These are phyloP conservation scores for Calonectria pseudoturangicola DNA, from an alignment of 2,329 filamentous ascomycete species.

Conservation along the genomic window DNA sequence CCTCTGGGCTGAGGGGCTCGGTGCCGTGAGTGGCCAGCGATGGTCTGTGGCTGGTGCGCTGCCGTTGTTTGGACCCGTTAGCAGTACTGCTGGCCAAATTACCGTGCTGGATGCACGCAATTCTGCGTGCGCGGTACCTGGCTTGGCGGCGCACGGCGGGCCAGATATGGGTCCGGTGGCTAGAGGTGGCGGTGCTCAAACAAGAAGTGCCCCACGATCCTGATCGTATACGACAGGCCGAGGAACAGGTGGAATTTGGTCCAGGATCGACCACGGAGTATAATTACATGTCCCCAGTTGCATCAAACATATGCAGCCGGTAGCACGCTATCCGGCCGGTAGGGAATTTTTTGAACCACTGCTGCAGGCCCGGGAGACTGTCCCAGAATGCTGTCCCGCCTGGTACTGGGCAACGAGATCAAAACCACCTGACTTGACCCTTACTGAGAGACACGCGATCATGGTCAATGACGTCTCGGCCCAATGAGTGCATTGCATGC, in stretches of 20 bases:
- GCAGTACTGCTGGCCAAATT: slow-evolving; percentile 12
- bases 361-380: not conserved
- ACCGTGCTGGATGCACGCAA: slow-evolving; percentile 9
- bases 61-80: slow-evolving; percentile 8
- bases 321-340: not conserved
- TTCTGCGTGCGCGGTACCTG: slow-evolving; percentile 9
- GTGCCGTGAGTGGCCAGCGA: slow-evolving; percentile 22
- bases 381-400: slow-evolving; percentile 8
- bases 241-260: slow-evolving; percentile 36
- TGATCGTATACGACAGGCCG: slow-evolving; percentile 22
- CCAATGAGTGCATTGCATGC: slow-evolving; percentile 32
- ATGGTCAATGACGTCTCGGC: slow-evolving; percentile 38
- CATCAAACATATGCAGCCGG: slow-evolving; percentile 29
- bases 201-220: slow-evolving; percentile 19
- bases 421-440: slow-evolving; percentile 31
- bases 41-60: slow-evolving; percentile 36
- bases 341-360: slow-evolving; percentile 30
- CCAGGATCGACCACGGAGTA: slow-evolving; percentile 23
- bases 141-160: not conserved
- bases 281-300: slow-evolving; percentile 31
- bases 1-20: slow-evolving; percentile 27
- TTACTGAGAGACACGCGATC: slow-evolving; percentile 48
- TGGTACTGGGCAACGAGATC: slow-evolving; percentile 39
- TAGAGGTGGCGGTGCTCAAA: slow-evolving; percentile 21
- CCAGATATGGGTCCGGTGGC: slow-evolving; percentile 17